phyloP scores from a whole-genome alignment of 2,329 filamentous ascomycete species.

The Beauveria varroae region DNA sequence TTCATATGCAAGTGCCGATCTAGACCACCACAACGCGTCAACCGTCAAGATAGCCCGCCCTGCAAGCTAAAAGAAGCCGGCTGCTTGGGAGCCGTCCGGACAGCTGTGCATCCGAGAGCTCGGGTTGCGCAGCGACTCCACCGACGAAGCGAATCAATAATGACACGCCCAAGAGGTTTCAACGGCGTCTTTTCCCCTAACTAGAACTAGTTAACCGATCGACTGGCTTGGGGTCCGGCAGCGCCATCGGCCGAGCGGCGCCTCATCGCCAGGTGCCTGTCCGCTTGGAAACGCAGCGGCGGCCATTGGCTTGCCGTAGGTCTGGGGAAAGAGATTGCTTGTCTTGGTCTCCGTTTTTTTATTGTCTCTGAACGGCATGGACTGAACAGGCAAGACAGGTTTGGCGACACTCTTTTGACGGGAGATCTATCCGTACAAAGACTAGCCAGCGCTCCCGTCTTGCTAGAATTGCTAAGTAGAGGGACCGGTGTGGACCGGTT shows the following conservation, averaged over 20 bases:
- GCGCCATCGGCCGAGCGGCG: not conserved
- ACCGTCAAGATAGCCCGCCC: not conserved
- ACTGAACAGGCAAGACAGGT: not conserved
- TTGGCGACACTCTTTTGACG: not conserved
- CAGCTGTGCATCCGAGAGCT: slow-evolving; percentile 1
- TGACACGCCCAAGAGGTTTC: not conserved
- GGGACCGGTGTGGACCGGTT: no score
- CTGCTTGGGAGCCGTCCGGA: slow-evolving; percentile 5
- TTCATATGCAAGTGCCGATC: not conserved
- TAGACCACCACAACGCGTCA: no score
- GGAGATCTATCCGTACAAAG: not conserved
- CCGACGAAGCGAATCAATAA: not conserved
- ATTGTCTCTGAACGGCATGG: not conserved
- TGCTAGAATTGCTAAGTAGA: not conserved
- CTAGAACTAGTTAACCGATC: no score
- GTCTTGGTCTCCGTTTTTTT: not conserved
- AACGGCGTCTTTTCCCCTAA: not conserved
- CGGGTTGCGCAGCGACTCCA: not conserved
- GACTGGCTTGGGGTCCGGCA: not conserved
- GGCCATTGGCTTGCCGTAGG: not conserved
- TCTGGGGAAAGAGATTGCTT: slow-evolving; percentile 3
- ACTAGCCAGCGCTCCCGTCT: no score
- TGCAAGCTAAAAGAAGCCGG: not conserved
- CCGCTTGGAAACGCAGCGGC: not conserved
- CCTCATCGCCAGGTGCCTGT: not conserved